phyloP scores from a whole-genome alignment of 441 rosid species.

The Cnidoscolus chayamansa region DNA sequence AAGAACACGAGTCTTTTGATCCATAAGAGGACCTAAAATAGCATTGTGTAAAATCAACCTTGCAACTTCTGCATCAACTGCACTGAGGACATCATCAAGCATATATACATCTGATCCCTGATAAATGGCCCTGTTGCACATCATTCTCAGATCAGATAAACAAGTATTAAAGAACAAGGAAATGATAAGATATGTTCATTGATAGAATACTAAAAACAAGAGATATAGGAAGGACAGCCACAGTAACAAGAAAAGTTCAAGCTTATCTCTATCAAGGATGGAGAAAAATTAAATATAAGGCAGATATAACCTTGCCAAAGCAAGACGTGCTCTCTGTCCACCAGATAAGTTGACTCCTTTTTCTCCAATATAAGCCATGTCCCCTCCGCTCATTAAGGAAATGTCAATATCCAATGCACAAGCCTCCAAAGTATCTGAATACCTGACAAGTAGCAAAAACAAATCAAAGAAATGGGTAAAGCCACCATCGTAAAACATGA shows the following conservation, averaged over 20 bases:
- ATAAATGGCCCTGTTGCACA: conserved; percentile 72
- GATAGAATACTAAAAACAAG: neutral
- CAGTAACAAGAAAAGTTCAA: conserved; percentile 15
- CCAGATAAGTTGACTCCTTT: conserved; percentile 94
- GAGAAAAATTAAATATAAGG: conserved; percentile 17
- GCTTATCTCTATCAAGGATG: conserved; percentile 17
- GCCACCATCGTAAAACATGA: neutral
- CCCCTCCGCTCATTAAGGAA: conserved; percentile 80
- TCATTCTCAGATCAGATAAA: conserved; percentile 3
- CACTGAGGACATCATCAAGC: conserved; percentile 94
- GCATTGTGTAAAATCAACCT: conserved; percentile 74
- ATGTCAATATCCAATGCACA: conserved; percentile 83
- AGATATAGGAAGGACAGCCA: neutral
- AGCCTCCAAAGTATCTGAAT: conserved; percentile 56
- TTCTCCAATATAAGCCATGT: conserved; percentile 82
- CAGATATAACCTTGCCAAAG: conserved; percentile 71
- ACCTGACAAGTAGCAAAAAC: conserved; percentile 42
- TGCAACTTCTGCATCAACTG: conserved; percentile 94
- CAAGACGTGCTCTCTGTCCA: conserved; percentile 98
- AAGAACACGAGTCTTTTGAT: conserved; percentile 63
- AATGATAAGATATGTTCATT: neutral
- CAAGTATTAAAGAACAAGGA: neutral
- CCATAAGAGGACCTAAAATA: conserved; percentile 65
- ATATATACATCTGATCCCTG: conserved; percentile 60
- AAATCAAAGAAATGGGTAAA: neutral